Conservation (phyloP, 176 grass and related monocot species). For the Alopecurus myosuroides region DNA sequence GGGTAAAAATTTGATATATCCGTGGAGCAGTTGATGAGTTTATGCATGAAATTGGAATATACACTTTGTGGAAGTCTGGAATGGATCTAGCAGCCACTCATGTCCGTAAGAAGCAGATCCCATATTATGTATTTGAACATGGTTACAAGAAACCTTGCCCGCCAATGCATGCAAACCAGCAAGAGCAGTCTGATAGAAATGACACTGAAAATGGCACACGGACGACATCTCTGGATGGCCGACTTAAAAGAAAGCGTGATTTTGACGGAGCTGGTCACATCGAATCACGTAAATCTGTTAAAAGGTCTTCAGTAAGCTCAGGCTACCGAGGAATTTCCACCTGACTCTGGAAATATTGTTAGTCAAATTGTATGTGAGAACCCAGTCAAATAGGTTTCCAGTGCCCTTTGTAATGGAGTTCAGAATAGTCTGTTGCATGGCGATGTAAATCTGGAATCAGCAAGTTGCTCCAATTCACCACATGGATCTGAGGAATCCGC, state of each 20-base stretch:
- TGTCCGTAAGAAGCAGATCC: constrained; percentile 68
- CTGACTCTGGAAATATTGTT: constrained; percentile 17
- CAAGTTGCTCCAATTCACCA: constrained; percentile 27
- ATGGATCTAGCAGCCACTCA: constrained; percentile 91
- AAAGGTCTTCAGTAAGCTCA: constrained; percentile 44
- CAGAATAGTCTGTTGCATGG: constrained; percentile 11
- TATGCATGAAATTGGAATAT: constrained; percentile 72
- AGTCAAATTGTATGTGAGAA: not conserved
- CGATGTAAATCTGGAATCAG: constrained; percentile 25
- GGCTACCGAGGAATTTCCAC: constrained; percentile 26
- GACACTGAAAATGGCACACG: constrained; percentile 26
- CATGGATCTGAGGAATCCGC: constrained; percentile 40
- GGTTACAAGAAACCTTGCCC: constrained; percentile 62
- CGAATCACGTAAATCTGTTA: constrained; percentile 20
- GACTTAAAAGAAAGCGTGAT: constrained; percentile 42
- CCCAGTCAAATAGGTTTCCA: not conserved
- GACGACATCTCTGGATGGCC: not conserved
- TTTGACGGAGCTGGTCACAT: constrained; percentile 28
- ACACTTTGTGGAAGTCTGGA: constrained; percentile 69
- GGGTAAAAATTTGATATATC: constrained; percentile 93
- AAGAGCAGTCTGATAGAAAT: constrained; percentile 49
- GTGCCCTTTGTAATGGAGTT: not conserved
- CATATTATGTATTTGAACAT: constrained; percentile 79
- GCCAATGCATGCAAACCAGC: constrained; percentile 29
- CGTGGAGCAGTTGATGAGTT: constrained; percentile 91